These are phyloP conservation scores for Nadsonia fulvescens DNA, from an alignment of 805 yeast species.

Conservation along the genomic window DNA sequence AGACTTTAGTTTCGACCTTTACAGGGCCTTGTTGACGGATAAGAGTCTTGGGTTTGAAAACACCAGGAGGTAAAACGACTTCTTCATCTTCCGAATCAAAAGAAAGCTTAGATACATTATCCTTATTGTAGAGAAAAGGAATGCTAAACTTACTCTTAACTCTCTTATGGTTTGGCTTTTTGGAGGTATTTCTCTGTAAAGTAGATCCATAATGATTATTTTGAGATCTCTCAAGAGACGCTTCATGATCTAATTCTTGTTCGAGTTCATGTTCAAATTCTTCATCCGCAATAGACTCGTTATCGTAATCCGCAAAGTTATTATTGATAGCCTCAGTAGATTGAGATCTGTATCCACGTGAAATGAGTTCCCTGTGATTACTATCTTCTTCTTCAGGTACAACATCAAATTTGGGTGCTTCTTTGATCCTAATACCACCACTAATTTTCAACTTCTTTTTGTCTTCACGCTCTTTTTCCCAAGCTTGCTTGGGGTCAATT, in stretches of 20 bases:
- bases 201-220: too few relatives aligned
- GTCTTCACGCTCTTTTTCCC: slow-evolving; percentile 43
- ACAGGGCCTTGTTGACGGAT: slow-evolving; percentile 82
- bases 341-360: too few relatives aligned
- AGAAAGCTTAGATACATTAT: slow-evolving; percentile 11
- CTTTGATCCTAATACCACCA: slow-evolving; percentile 4
- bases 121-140: slow-evolving; percentile 14
- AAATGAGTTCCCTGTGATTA: too few relatives aligned
- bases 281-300: slow-evolving; percentile 26
- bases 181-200: too few relatives aligned
- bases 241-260: slow-evolving; percentile 6
- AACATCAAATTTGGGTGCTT: slow-evolving; percentile 2
- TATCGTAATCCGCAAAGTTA: slow-evolving; percentile 40
- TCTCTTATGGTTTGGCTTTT: slow-evolving; percentile 3
- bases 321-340: slow-evolving; percentile 14
- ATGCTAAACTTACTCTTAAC: slow-evolving; percentile 6
- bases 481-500: slow-evolving; percentile 62
- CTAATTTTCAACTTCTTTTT: slow-evolving; percentile 21
- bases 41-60: slow-evolving; percentile 57
- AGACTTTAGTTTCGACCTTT: slow-evolving; percentile 91
- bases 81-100: slow-evolving; percentile 70
- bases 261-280: slow-evolving; percentile 10
- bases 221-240: slow-evolving; percentile 1
- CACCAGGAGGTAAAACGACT: slow-evolving; percentile 75
- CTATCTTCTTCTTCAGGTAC: too few relatives aligned